Evolutionary conservation across 352 stramenopile genomes (phyloP).

Genomic region (Phytopythium cucurbitacearum): DNA sequence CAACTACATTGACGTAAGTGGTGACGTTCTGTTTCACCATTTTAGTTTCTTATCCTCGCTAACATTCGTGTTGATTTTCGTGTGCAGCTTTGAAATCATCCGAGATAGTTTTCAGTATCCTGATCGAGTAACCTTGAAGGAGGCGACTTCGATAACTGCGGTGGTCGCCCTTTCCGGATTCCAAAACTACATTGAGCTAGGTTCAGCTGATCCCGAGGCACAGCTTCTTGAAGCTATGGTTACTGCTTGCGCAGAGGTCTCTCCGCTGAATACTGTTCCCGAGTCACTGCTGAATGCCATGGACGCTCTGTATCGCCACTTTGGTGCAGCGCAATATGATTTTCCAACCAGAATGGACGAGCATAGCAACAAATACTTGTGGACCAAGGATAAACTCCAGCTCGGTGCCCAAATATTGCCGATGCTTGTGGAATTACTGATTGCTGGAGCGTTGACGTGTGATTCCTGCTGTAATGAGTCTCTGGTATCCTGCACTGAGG

Average conservation of each 20-base stretch:
- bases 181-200: conserved; percentile 41
- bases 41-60: background rate
- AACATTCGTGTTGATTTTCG: background rate
- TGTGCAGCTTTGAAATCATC: conserved; percentile 35
- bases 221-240: conserved; percentile 23
- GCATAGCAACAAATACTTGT: too few species aligned
- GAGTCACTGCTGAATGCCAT: too few species aligned
- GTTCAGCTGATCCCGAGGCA: conserved; percentile 34
- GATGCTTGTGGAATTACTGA: too few species aligned
- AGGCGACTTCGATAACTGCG: conserved; percentile 19
- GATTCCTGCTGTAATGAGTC: too few species aligned
- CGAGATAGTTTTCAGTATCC: conserved; percentile 57
- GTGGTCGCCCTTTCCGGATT: conserved; percentile 11
- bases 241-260: conserved; percentile 12
- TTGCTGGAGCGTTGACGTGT: too few species aligned
- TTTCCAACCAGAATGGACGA: too few species aligned
- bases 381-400: too few species aligned
- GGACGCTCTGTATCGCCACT: too few species aligned
- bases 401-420: too few species aligned
- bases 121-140: conserved; percentile 45
- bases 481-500: background rate
- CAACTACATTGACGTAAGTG: conserved; percentile 30
- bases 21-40: background rate
- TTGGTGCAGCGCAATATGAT: too few species aligned
- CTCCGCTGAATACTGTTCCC: background rate